Percentiles rank a stretch among this genome's conserved stretches.
These are phyloP conservation scores for Bryoerythrophyllum caledonicum DNA, from an alignment of 225 moss, liverwort and hornwort genomes.

Conservation along the genomic window DNA sequence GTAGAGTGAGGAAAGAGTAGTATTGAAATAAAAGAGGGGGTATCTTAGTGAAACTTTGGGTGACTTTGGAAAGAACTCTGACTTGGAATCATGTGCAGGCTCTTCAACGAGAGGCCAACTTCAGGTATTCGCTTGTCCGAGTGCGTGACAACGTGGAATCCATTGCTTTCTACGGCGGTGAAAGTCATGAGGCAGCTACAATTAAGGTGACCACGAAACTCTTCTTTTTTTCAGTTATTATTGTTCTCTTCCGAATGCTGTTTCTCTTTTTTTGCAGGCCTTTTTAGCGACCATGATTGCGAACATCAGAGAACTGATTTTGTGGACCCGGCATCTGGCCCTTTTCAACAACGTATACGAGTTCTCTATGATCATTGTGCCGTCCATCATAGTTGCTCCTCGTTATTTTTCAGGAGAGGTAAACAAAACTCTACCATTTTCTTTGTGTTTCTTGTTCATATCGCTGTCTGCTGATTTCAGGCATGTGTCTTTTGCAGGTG, in stretches of 20 bases:
- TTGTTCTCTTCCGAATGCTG: background rate
- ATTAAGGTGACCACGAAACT: slow-evolving; percentile 55
- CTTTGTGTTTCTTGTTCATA: too few relatives aligned
- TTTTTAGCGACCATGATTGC: slow-evolving; percentile 77
- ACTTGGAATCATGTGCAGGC: slow-evolving; percentile 39
- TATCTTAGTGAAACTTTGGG: too few relatives aligned
- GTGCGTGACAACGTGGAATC: slow-evolving; percentile 97
- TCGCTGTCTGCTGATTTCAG: background rate
- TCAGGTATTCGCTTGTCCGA: slow-evolving; percentile 92
- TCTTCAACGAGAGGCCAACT: slow-evolving; percentile 92
- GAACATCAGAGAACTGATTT: slow-evolving; percentile 76
- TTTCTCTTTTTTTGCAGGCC: slow-evolving; percentile 40
- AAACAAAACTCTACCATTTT: background rate
- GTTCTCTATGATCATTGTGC: slow-evolving; percentile 90
- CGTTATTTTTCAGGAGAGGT: slow-evolving; percentile 96
- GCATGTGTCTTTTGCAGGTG: slow-evolving; percentile 49
- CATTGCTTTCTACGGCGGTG: slow-evolving; percentile 92
- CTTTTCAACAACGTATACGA: slow-evolving; percentile 92
- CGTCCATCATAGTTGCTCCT: slow-evolving; percentile 90
- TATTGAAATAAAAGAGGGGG: too few relatives aligned
- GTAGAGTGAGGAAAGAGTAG: too few relatives aligned
- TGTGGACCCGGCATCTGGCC: slow-evolving; percentile 84
- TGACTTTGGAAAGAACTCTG: background rate
- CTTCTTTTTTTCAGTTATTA: background rate
- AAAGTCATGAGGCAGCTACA: slow-evolving; percentile 77